Conservation (phyloP, 805 yeast species). For the Lachancea thermotolerans region DNA sequence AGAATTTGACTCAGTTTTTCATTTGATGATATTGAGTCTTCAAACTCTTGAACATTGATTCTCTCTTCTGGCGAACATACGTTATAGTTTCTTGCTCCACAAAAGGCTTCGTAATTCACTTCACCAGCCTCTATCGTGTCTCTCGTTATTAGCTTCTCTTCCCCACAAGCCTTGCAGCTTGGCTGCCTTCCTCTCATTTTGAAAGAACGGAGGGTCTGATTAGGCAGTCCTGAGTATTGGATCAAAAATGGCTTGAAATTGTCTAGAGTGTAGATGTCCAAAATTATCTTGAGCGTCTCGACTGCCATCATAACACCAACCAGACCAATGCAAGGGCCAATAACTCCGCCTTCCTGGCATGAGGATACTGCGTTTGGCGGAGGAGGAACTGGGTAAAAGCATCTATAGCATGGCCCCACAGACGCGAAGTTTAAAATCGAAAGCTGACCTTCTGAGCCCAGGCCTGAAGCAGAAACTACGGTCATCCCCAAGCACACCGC, state of each 20-base stretch:
- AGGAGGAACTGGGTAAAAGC: constrained; percentile 89
- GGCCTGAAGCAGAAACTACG: constrained; percentile 85
- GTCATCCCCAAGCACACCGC: constrained; percentile 64
- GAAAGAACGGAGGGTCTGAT: constrained; percentile 61
- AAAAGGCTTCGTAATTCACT: constrained; percentile 64
- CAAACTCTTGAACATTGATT: constrained; percentile 35
- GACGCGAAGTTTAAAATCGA: constrained; percentile 60
- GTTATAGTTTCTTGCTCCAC: constrained; percentile 52
- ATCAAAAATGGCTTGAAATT: constrained; percentile 63
- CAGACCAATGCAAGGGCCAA: constrained; percentile 94
- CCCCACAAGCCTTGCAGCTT: constrained; percentile 62
- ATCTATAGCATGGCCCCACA: constrained; percentile 87
- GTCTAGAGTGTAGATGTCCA: constrained; percentile 44
- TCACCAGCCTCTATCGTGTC: constrained; percentile 39
- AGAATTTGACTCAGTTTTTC: constrained; percentile 28
- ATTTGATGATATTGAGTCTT: constrained; percentile 26
- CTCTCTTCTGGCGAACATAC: constrained; percentile 42
- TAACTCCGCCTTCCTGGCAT: constrained; percentile 88
- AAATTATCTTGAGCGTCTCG: constrained; percentile 72
- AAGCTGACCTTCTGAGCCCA: constrained; percentile 87
- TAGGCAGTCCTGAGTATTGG: constrained; percentile 60
- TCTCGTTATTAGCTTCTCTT: constrained; percentile 42
- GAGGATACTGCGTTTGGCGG: constrained; percentile 73
- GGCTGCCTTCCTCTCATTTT: constrained; percentile 66
- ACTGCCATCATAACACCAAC: constrained; percentile 86